These are phyloP conservation scores for Chlamydomonas reinhardtii DNA, from an alignment of 163 green algal species.

Conservation along the genomic window DNA sequence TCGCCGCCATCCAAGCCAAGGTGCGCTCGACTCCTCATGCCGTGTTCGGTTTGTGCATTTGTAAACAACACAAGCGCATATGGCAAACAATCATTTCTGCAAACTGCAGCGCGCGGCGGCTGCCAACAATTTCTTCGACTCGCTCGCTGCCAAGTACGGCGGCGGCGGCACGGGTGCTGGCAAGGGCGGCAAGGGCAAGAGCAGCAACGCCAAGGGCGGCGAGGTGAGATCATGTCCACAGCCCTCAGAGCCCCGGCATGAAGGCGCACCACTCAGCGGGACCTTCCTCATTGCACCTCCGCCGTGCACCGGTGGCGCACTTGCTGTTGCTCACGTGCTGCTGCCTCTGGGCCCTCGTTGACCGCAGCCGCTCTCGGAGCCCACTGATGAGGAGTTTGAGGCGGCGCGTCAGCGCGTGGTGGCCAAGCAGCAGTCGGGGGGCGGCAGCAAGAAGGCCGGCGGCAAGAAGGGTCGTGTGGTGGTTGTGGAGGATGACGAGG, in stretches of 20 bases:
- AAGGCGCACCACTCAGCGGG: no score
- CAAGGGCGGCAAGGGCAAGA: slow-evolving; percentile 40
- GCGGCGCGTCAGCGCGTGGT: slow-evolving; percentile 51
- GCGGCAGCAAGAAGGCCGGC: no score
- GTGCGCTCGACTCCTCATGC: background rate
- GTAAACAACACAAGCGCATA: no score
- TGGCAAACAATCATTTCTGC: no score
- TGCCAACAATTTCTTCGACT: slow-evolving; percentile 59
- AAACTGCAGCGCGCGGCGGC: slow-evolving; percentile 30
- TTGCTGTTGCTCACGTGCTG: background rate
- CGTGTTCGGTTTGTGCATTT: background rate
- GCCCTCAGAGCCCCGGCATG: background rate
- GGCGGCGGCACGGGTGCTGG: slow-evolving; percentile 16
- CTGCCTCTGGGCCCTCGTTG: background rate
- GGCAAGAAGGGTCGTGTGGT: no score
- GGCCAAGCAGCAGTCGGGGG: no score
- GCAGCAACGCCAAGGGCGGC: slow-evolving; percentile 15
- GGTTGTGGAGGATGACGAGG: no score
- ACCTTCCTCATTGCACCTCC: no score
- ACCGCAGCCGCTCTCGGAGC: slow-evolving; percentile 2
- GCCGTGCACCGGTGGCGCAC: no score
- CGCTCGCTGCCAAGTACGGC: slow-evolving; percentile 67
- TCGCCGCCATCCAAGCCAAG: slow-evolving; percentile 47
- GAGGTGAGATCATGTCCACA: background rate
- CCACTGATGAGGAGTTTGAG: slow-evolving; percentile 73